These are phyloP conservation scores for Citrus inodora DNA, from an alignment of 345 rosid species.

Conservation along the genomic window DNA sequence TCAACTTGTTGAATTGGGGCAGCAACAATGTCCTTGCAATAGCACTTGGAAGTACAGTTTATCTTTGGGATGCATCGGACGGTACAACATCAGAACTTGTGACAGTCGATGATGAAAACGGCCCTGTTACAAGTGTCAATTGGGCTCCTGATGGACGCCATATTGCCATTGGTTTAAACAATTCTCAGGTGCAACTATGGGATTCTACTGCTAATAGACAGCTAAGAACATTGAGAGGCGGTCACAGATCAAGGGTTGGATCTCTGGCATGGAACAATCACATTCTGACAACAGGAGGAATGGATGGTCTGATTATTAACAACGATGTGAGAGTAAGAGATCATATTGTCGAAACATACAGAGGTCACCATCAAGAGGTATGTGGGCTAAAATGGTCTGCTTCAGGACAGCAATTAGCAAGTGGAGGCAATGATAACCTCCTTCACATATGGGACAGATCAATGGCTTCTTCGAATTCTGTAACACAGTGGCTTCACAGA, in stretches of 20 bases:
- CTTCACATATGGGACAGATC: constrained; percentile 54
- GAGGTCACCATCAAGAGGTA: constrained; percentile 48
- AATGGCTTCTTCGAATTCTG: constrained; percentile 34
- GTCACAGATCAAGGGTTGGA: constrained; percentile 40
- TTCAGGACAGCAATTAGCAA: constrained; percentile 51
- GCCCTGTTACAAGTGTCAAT: constrained; percentile 51
- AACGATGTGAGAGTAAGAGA: constrained; percentile 45
- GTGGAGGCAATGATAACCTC: constrained; percentile 49
- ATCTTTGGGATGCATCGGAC: constrained; percentile 50
- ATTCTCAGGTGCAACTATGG: constrained; percentile 52
- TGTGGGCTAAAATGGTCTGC: constrained; percentile 57
- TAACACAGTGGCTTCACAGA: constrained; percentile 50
- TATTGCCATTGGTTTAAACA: constrained; percentile 47
- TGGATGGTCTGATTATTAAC: constrained; percentile 44
- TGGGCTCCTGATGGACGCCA: constrained; percentile 54
- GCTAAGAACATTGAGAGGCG: constrained; percentile 37
- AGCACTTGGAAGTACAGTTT: constrained; percentile 34
- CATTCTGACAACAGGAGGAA: constrained; percentile 49
- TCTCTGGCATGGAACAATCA: constrained; percentile 55
- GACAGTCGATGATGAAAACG: constrained; percentile 38
- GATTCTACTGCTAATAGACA: constrained; percentile 34
- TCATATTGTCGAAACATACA: constrained; percentile 42
- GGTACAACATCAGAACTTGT: constrained; percentile 49
- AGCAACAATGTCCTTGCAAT: constrained; percentile 41
- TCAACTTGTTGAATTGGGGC: constrained; percentile 54